These are phyloP conservation scores for Termitomyces sp. DNA, from an alignment of 768 basidiomycete species.

Conservation along the genomic window DNA sequence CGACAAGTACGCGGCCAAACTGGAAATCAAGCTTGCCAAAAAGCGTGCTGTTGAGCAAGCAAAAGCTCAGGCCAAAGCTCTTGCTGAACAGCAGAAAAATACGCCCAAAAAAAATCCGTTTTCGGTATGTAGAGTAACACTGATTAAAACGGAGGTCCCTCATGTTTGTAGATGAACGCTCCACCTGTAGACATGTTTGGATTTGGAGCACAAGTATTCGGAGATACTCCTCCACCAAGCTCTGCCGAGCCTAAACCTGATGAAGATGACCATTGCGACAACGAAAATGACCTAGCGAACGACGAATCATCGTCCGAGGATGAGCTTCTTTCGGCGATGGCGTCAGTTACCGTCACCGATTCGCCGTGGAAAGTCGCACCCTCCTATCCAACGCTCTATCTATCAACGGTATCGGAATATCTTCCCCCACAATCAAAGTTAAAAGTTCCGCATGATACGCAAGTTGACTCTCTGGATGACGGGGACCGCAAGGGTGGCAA, in stretches of 20 bases:
- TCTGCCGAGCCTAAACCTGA: conserved; percentile 10
- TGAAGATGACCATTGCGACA: conserved; percentile 15
- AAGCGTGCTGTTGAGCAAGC: conserved; percentile 33
- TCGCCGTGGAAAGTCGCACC: conserved; percentile 68
- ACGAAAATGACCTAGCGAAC: not conserved
- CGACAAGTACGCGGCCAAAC: conserved; percentile 66
- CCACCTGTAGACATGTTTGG: conserved; percentile 36
- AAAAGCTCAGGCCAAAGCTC: conserved; percentile 21
- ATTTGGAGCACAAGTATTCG: conserved; percentile 67
- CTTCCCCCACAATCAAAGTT: conserved; percentile 51
- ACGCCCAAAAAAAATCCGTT: conserved; percentile 58
- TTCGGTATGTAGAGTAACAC: conserved; percentile 37
- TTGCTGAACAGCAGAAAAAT: conserved; percentile 24
- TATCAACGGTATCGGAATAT: conserved; percentile 73
- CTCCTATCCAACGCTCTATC: conserved; percentile 61
- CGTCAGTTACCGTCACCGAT: conserved; percentile 45
- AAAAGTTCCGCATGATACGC: conserved; percentile 37
- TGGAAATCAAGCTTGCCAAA: conserved; percentile 48
- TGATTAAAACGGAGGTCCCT: not conserved
- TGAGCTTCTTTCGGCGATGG: conserved; percentile 53
- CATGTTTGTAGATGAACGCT: conserved; percentile 17
- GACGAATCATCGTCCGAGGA: conserved; percentile 34
- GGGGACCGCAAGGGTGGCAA: conserved; percentile 31
- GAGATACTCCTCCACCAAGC: conserved; percentile 21
- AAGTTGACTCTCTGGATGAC: conserved; percentile 33